These are phyloP conservation scores for Yarrowia hollandica DNA, from an alignment of 805 yeast genomes.

Conservation along the genomic window DNA sequence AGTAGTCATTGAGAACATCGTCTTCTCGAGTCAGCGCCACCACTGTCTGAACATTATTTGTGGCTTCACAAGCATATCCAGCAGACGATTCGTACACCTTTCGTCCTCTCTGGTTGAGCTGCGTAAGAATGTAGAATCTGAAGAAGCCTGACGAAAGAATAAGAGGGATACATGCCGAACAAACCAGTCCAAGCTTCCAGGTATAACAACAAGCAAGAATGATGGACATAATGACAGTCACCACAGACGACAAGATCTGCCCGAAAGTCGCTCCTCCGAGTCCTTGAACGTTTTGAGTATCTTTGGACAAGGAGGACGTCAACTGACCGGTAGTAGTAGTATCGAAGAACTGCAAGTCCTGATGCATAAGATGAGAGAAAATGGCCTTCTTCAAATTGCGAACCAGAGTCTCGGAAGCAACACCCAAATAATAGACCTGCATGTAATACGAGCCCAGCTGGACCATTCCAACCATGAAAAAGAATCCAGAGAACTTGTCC, in stretches of 20 bases:
- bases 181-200: constrained; percentile 47
- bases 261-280: constrained; percentile 46
- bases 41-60: constrained; percentile 46
- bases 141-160: constrained; percentile 45
- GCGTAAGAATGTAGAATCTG: constrained; percentile 41
- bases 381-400: constrained; percentile 40
- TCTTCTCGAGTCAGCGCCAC: constrained; percentile 46
- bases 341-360: constrained; percentile 44
- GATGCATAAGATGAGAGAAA: constrained; percentile 42
- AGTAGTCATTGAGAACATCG: constrained; percentile 42
- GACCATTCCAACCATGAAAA: constrained; percentile 43
- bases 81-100: constrained; percentile 45
- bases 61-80: constrained; percentile 44
- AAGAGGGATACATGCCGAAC: constrained; percentile 44
- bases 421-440: constrained; percentile 35
- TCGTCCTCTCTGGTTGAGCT: constrained; percentile 43
- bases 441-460: constrained; percentile 36
- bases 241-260: constrained; percentile 42
- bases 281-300: constrained; percentile 45
- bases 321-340: constrained; percentile 44
- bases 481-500: constrained; percentile 41
- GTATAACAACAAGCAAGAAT: constrained; percentile 44
- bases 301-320: constrained; percentile 44
- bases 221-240: constrained; percentile 44
- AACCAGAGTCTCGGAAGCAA: constrained; percentile 41